Evolutionary conservation across 345 rosid species (phyloP), one percentile per base, ranked within the genome.

Genomic region (Salix udensis): DNA sequence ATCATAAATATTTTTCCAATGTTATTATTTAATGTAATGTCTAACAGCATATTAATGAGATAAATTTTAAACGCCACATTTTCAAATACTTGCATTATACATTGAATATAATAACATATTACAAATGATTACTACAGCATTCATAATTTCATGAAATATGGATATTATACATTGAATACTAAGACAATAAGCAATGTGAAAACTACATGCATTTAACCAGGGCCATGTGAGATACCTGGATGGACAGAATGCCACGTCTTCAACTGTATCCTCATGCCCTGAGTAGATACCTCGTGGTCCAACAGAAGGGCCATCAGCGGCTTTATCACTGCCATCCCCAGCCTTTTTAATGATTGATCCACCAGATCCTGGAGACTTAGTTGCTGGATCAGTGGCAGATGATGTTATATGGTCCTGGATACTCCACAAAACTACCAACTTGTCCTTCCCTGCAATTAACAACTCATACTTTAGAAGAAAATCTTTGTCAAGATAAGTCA

Each of bases 211-310:
- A 67, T 30, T 46, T 24, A 68, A 44, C 21, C 36, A 65, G 79
- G 11, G 31, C 73, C 28, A 50, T 61, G 73, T 72, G 71, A 79
- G 81, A 80, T 89, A 96, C 99, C 97, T 94, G 74, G 97, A 90
- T 4, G 98, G 99, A 83, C 93, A 90, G 85, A 96, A 96, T 21
- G 98, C 74, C 58, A 96, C 99, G 79, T 96, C 99, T 87, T 96
- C 99, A 77, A 96, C 98, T 1, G 98, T 96, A 80, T 96, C 99
- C 48, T 88, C 96, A 77, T 96, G 99, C 74, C 99, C 99, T 75
- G 68, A 77, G 83, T 90, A 96, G 46, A 94, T 76, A 78, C 99
- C 99, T 72, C 99, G 91, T n/a, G 99, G 97, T 78, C 96, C 97
- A 68, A 92, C 87, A 77, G 90, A 62, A 76, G 98, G 94, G 72